Conservation (phyloP, 2,329 filamentous ascomycete genomes). For the Venturiaceae sp. region DNA sequence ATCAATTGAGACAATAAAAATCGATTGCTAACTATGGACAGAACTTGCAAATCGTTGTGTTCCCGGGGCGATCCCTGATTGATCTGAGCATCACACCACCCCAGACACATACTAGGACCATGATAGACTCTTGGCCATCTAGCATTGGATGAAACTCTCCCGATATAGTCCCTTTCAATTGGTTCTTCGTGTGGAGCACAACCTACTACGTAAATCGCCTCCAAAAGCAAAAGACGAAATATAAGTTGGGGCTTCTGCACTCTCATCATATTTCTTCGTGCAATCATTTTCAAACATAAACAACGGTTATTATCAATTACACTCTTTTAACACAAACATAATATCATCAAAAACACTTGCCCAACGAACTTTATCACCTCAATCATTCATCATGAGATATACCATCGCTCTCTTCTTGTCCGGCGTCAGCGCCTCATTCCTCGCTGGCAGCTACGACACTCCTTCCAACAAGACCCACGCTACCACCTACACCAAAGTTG, state of each 20-base stretch:
- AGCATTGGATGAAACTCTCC: background rate
- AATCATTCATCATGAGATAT: slow-evolving; percentile 30
- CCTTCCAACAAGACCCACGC: slow-evolving; percentile 5
- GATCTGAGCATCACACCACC: background rate
- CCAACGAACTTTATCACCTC: slow-evolving; percentile 12
- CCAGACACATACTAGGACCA: background rate
- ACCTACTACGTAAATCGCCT: background rate
- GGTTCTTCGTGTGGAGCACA: background rate
- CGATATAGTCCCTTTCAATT: background rate
- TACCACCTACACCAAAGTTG: slow-evolving; percentile 19
- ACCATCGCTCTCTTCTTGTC: slow-evolving; percentile 20
- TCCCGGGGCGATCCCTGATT: background rate
- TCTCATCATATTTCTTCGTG: background rate
- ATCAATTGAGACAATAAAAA: no score
- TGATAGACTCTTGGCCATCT: no score
- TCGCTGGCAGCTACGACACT: slow-evolving; percentile 7
- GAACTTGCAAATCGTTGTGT: background rate
- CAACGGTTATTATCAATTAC: slow-evolving; percentile 28
- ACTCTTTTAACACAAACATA: slow-evolving; percentile 23
- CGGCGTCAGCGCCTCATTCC: slow-evolving; percentile 15
- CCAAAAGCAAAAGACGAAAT: background rate
- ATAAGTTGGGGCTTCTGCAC: background rate
- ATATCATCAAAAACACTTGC: slow-evolving; percentile 14
- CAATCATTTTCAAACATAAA: slow-evolving; percentile 3
- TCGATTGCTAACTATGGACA: background rate